Percentiles rank a stretch among this genome's conserved stretches.
Conservation (phyloP, 805 yeast genomes). For the Danielia oregonensis region DNA sequence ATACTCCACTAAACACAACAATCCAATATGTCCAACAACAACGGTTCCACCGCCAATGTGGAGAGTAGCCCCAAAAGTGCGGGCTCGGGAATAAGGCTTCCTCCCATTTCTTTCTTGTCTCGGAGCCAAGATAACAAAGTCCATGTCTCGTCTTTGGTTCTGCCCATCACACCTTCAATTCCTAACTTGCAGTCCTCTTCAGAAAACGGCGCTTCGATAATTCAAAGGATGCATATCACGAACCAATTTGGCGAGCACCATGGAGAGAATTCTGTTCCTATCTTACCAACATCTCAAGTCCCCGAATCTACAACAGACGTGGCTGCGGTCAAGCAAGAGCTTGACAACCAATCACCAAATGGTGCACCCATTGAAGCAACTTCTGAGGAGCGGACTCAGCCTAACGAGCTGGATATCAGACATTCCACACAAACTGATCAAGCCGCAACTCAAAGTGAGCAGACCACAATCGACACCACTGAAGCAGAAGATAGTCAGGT, state of each 20-base stretch:
- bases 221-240: not conserved
- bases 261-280: not conserved
- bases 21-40: slow-evolving; percentile 3
- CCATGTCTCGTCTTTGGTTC: slow-evolving; percentile 4
- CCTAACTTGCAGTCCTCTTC: not conserved
- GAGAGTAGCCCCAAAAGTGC: not conserved
- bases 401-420: no score
- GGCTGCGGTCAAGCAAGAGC: not conserved
- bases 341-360: not conserved
- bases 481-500: no score
- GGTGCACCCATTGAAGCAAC: no score
- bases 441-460: not conserved
- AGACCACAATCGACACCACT: no score
- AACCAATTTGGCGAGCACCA: not conserved
- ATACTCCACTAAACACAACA: slow-evolving; percentile 1
- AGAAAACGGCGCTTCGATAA: not conserved
- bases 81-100: slow-evolving; percentile 18
- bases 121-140: slow-evolving; percentile 5
- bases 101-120: slow-evolving; percentile 29
- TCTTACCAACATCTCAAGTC: not conserved
- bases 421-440: no score
- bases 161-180: slow-evolving; percentile 1
- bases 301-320: not conserved
- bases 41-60: not conserved
- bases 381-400: no score